Percentiles rank a stretch among this genome's conserved stretches.
Evolutionary conservation across 2,329 filamentous ascomycete species (phyloP).

Genomic region (Trichoderma oligosporum): DNA sequence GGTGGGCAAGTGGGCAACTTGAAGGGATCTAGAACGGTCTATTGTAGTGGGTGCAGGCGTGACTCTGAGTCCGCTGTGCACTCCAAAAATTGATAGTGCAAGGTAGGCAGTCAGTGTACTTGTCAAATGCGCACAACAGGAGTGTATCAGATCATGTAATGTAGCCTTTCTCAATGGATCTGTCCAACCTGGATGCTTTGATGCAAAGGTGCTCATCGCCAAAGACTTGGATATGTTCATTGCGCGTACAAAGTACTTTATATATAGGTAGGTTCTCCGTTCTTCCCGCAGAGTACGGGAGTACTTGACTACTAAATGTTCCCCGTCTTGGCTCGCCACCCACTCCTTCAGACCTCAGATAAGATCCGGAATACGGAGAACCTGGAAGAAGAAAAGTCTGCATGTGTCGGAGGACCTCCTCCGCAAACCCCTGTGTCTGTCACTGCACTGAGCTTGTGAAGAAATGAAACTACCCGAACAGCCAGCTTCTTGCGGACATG

Average conservation of each 20-base stretch:
- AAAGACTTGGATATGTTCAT: too few species aligned
- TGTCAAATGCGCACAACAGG: background rate
- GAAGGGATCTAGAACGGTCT: conserved; percentile 20
- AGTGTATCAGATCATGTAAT: too few species aligned
- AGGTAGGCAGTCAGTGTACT: too few species aligned
- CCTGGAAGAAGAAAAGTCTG: background rate
- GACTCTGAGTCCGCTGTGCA: background rate
- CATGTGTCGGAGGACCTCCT: background rate
- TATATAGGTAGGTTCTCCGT: too few species aligned
- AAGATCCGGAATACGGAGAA: too few species aligned
- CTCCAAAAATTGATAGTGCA: background rate
- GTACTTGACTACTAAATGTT: background rate
- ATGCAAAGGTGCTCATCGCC: too few species aligned
- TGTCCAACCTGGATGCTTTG: too few species aligned
- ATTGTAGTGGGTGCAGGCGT: conserved; percentile 3
- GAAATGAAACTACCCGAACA: conserved; percentile 3
- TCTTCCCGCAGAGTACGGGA: too few species aligned
- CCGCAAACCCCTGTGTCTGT: background rate
- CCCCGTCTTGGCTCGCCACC: background rate
- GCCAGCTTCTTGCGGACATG: background rate
- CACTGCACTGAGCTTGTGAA: background rate
- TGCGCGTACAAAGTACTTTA: too few species aligned
- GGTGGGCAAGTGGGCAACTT: conserved; percentile 14
- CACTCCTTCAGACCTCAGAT: too few species aligned
- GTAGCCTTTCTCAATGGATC: too few species aligned